These are phyloP conservation scores for Lentinula novae-zelandiae DNA, from an alignment of 1,284 basidiomycete genomes.

Conservation along the genomic window DNA sequence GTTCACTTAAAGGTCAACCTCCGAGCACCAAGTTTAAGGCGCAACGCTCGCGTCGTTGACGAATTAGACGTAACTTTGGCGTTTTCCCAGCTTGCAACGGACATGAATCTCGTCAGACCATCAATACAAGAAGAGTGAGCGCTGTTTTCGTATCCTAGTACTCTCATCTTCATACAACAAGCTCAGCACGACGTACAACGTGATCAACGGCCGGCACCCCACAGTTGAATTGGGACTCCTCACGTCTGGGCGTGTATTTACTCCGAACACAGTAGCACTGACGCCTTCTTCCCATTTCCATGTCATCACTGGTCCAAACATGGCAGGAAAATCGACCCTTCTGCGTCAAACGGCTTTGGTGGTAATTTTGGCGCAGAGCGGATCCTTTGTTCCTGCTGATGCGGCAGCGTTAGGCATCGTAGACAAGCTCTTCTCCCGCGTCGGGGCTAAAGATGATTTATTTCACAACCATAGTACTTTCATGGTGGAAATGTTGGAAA, in stretches of 20 bases:
- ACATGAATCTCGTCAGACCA: slow-evolving; percentile 79
- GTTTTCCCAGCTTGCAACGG: slow-evolving; percentile 81
- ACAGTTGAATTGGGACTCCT: slow-evolving; percentile 89
- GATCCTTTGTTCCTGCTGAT: slow-evolving; percentile 90
- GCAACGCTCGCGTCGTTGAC: slow-evolving; percentile 80
- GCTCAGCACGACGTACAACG: slow-evolving; percentile 57
- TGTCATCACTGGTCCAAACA: slow-evolving; percentile 94
- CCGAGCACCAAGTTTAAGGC: slow-evolving; percentile 52
- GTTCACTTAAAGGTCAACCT: slow-evolving; percentile 53
- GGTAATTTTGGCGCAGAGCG: slow-evolving; percentile 87
- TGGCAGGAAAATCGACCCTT: slow-evolving; percentile 93
- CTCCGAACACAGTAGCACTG: slow-evolving; percentile 77
- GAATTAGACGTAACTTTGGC: slow-evolving; percentile 86
- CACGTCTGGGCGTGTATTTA: slow-evolving; percentile 72
- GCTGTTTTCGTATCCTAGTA: background rate
- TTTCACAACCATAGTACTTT: slow-evolving; percentile 93
- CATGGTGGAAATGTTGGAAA: slow-evolving; percentile 91
- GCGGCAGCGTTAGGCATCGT: slow-evolving; percentile 79
- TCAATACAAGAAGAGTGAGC: slow-evolving; percentile 67
- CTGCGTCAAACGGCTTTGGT: slow-evolving; percentile 92
- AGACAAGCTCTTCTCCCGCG: slow-evolving; percentile 88
- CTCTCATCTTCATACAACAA: background rate
- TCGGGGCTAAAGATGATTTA: slow-evolving; percentile 96
- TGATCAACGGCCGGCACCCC: slow-evolving; percentile 85
- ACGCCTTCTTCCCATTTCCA: slow-evolving; percentile 59